These are phyloP conservation scores for Gossypium longicalyx DNA, from an alignment of 345 rosid genomes.

Conservation along the genomic window DNA sequence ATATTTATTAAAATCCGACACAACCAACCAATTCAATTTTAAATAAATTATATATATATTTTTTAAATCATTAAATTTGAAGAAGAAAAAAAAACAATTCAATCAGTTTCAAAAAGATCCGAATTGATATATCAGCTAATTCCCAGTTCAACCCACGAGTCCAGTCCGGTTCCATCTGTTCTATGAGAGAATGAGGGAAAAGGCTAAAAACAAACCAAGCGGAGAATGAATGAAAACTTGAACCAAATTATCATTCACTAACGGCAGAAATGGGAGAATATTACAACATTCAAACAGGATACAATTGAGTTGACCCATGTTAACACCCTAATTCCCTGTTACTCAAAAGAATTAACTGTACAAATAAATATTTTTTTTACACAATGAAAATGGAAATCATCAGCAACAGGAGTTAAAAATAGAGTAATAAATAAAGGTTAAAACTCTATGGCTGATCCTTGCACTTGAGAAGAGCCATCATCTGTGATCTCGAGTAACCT, in stretches of 20 bases:
- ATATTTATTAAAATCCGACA: too few relatives aligned
- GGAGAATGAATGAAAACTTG: background rate
- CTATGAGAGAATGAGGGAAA: too few relatives aligned
- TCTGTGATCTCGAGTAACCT: slow-evolving; percentile 50
- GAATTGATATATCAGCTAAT: too few relatives aligned
- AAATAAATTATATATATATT: too few relatives aligned
- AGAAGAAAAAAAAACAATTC: too few relatives aligned
- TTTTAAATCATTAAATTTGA: too few relatives aligned
- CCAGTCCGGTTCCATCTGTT: too few relatives aligned
- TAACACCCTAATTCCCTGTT: slow-evolving; percentile 19
- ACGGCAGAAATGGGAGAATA: slow-evolving; percentile 23
- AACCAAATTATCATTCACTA: slow-evolving; percentile 7
- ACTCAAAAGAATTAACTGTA: slow-evolving; percentile 67
- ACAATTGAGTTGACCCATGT: slow-evolving; percentile 20
- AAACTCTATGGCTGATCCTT: slow-evolving; percentile 35
- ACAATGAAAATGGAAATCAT: slow-evolving; percentile 17
- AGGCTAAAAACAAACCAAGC: background rate
- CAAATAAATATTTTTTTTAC: slow-evolving; percentile 44
- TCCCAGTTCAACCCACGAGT: too few relatives aligned
- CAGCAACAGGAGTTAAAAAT: background rate
- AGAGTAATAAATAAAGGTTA: background rate
- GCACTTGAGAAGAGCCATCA: slow-evolving; percentile 47
- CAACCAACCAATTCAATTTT: too few relatives aligned
- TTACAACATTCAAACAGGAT: slow-evolving; percentile 36
- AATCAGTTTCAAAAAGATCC: too few relatives aligned